These are phyloP conservation scores for Pelargonium myrrhifolium DNA, from an alignment of 441 rosid genomes.

Conservation along the genomic window DNA sequence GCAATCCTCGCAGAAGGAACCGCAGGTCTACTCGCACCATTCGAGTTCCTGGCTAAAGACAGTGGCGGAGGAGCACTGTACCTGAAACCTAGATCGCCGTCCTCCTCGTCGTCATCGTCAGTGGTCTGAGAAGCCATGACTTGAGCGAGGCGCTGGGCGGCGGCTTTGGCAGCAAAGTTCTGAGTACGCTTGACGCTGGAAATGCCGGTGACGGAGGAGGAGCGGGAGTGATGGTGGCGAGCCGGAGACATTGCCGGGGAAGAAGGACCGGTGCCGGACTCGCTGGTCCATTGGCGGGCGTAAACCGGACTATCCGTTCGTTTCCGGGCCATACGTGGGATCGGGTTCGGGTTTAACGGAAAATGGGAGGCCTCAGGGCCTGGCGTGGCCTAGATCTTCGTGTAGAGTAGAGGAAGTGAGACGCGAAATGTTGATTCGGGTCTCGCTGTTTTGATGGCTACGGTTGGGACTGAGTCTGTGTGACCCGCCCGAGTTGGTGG, in stretches of 20 bases:
- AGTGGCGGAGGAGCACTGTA: constrained; percentile 86
- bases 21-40: constrained; percentile 22
- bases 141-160: constrained; percentile 74
- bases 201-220: constrained; percentile 47
- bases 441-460: too few relatives aligned
- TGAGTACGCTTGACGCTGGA: constrained; percentile 58
- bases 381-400: too few relatives aligned
- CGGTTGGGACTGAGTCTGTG: too few relatives aligned
- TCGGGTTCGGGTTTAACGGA: too few relatives aligned
- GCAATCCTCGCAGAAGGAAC: constrained; percentile 33
- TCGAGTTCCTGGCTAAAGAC: constrained; percentile 42
- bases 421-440: too few relatives aligned
- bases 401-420: too few relatives aligned
- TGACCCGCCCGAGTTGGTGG: too few relatives aligned
- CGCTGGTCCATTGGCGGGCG: constrained; percentile 51
- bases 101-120: constrained; percentile 43
- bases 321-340: constrained; percentile 38
- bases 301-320: constrained; percentile 50
- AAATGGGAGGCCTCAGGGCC: too few relatives aligned
- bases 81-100: constrained; percentile 59
- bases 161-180: constrained; percentile 71
- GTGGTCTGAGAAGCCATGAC: constrained; percentile 81
- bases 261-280: constrained; percentile 30
- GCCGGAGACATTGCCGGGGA: constrained; percentile 43
- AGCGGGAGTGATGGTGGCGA: constrained; percentile 48